Evolutionary conservation across 192 early-diverging fungal genomes (phyloP), one percentile per base, ranked within the genome.

Genomic region (Coemansia sp.): DNA sequence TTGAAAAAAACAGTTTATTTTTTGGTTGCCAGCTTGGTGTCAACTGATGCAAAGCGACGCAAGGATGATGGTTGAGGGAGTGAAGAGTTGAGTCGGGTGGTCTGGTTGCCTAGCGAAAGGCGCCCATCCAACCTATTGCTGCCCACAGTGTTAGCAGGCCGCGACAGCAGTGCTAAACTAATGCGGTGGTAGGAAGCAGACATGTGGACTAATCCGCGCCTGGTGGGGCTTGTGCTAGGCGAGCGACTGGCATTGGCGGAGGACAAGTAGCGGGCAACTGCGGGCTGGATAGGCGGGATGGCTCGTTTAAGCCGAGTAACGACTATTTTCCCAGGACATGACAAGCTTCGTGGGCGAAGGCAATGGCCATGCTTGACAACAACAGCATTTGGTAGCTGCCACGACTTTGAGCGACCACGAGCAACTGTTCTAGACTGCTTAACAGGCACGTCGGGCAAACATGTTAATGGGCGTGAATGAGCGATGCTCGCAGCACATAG

Each of bases 161-260:
- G 21, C 13, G 68, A 50, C 16, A 74, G 62, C 21, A 67, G 34
- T 1, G 71, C 71, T 56, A 74, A 59, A 37, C 71, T 74, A 21
- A 74, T 74, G 16, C 71, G 65, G 48, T 74, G 71, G 46, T 74
- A 74, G 0, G 48, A 23, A 50, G 48, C 48, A 26, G 48, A 50
- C 48, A 50, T 50, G 48, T 50, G 48, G 2, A 50, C 48, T 13
- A 50, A 13, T 26, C 48, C 42, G 60, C 26, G 39, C 34, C 34
- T 20, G 16, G 56, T 35, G 20, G 59, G 51, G 7, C 37, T 55
- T 8, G 35, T 20, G n/a, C 5, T 58, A 10, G 61, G 43, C 3
- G 35, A 37, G 45, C 57, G 56, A 7, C 62, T 28, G 9, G 65
- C 60, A 31, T 63, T 74, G 31, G 60, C 71, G 0, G 65, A 66